Base-by-base conservation (phyloP, 1,284 basidiomycete genomes). In the Cystobasidium slooffiae region DNA sequence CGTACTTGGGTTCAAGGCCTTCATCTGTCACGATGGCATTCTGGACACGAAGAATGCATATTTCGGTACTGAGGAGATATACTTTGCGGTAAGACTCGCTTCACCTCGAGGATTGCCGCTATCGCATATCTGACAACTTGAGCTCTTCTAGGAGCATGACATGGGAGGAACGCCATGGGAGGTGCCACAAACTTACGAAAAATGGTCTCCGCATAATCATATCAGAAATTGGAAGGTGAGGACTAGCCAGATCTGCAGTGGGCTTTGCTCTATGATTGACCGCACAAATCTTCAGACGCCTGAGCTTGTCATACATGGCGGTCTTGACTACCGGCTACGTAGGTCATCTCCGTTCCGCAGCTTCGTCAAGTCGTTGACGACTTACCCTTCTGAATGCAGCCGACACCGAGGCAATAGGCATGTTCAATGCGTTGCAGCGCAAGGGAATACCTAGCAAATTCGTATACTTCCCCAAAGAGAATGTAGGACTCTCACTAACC, bases 381-480 rank as follows among this genome's bases (percentile, higher is more conserved):
- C 51, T 59, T 20, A 22, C 51, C 6, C 31, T 41, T 16, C 39
- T 39, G 8, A 18, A 16, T 72, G 84, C 94, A 44, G 88, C 91
- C 0, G 92, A 94, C 80, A 88, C 89, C 1, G 91, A 95, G 78
- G 88, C 91, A 43, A 88, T 96, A 65, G 88, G 86, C 41, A 90
- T 87, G 20, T 93, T 91, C 87, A 90, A 93, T 79, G 89, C 90
- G 7, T 61, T 78, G 20, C 76, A 64, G 75, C 92, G 92, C 78
- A 87, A 86, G 65, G 88, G 88, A 14, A 84, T 97, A 41, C 91
- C 91, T 6, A 91, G 88, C 76, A 88, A 94, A 64, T 86, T 97
- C 63, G 87, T 97, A 10, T 88, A 94, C 78, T 97, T 97, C 87
- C 91, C 91, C 0, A 78, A 93, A 79, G 94, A 97, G 84, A 96